phyloP scores from a whole-genome alignment of 352 stramenopile genomes.

The Phytophthora sp. region DNA sequence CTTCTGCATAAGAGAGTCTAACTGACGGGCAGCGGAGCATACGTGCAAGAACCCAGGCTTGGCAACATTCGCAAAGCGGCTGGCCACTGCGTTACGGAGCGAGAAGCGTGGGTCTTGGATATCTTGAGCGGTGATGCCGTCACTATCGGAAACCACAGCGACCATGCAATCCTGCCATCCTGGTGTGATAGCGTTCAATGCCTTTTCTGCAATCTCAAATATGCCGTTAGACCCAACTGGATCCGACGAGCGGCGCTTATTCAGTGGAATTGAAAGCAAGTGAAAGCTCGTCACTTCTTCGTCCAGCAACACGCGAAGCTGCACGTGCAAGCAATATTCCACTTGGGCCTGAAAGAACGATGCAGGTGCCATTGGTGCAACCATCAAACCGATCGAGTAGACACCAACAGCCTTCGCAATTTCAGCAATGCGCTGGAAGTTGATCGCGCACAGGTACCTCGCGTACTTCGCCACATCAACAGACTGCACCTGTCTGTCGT shows the following conservation, averaged over 20 bases:
- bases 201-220: conserved; percentile 30
- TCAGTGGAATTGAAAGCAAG: conserved; percentile 32
- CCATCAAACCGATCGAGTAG: conserved; percentile 26
- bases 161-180: conserved; percentile 26
- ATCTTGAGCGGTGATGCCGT: conserved; percentile 13
- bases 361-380: conserved; percentile 15
- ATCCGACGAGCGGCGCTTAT: conserved; percentile 26
- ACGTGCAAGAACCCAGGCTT: conserved; percentile 28
- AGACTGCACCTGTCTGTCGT: background rate
- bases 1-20: conserved; percentile 26
- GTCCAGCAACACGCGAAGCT: conserved; percentile 30
- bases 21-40: conserved; percentile 20
- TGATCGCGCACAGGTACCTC: conserved; percentile 32
- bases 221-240: conserved; percentile 12
- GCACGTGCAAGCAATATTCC: conserved; percentile 36
- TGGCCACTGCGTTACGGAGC: conserved; percentile 28
- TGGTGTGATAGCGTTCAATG: conserved; percentile 21
- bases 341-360: conserved; percentile 28
- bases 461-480: conserved; percentile 27
- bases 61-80: conserved; percentile 21
- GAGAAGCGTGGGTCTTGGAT: conserved; percentile 15
- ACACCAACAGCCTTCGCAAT: conserved; percentile 11
- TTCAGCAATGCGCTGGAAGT: conserved; percentile 28
- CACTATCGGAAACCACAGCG: conserved; percentile 26
- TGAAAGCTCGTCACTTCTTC: conserved; percentile 26